Evolutionary conservation across 768 basidiomycete species (phyloP).

Genomic region (Lactarius pseudohatsudake): DNA sequence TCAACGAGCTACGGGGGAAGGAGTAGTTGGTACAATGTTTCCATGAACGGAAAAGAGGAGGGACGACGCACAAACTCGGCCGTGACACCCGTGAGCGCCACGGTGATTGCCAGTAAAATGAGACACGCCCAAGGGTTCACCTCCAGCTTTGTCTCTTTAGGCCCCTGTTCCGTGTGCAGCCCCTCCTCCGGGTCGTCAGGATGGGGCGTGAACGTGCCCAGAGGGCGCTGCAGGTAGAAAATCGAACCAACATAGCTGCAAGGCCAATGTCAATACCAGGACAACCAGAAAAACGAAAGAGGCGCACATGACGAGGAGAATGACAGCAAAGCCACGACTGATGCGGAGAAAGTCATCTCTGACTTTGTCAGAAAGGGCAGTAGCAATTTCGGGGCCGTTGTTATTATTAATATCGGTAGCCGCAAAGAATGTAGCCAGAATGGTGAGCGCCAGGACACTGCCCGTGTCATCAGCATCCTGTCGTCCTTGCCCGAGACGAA

Average conservation of each 20-base stretch:
- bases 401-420: conserved; percentile 47
- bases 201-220: conserved; percentile 47
- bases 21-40: background rate
- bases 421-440: conserved; percentile 69
- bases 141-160: conserved; percentile 52
- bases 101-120: conserved; percentile 48
- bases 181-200: conserved; percentile 42
- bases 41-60: background rate
- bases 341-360: conserved; percentile 55
- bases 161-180: conserved; percentile 38
- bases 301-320: conserved; percentile 59
- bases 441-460: conserved; percentile 60
- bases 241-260: conserved; percentile 64
- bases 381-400: conserved; percentile 24
- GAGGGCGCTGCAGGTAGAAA: conserved; percentile 69
- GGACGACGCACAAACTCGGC: conserved; percentile 60
- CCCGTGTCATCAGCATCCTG: background rate
- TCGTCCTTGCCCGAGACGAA: background rate
- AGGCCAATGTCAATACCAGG: conserved; percentile 1
- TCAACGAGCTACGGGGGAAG: conserved; percentile 52
- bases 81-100: conserved; percentile 64
- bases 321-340: conserved; percentile 63
- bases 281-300: too few species aligned
- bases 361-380: conserved; percentile 44
- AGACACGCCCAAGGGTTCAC: conserved; percentile 66